Conservation (phyloP, 164 flowering plant species). For the Vitis labrusca region DNA sequence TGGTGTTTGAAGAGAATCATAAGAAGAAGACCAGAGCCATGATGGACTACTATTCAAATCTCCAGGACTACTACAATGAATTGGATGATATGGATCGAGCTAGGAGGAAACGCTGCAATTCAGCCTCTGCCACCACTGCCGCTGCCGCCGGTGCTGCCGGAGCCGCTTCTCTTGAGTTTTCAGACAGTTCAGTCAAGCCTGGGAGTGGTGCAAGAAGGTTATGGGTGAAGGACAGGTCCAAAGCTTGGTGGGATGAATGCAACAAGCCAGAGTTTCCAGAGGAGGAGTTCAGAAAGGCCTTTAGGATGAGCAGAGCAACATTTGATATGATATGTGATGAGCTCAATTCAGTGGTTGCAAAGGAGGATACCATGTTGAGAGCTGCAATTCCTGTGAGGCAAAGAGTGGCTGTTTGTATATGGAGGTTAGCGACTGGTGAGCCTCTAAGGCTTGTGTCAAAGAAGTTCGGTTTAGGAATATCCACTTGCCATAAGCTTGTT, state of each 20-base stretch:
- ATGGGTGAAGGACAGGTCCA: slow-evolving; percentile 51
- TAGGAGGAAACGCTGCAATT: slow-evolving; percentile 20
- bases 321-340: slow-evolving; percentile 54
- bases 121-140: slow-evolving; percentile 19
- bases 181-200: background rate
- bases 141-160: slow-evolving; percentile 5
- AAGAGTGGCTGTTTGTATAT: slow-evolving; percentile 67
- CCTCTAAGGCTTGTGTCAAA: slow-evolving; percentile 61
- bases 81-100: slow-evolving; percentile 18
- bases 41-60: slow-evolving; percentile 27
- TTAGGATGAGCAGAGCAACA: slow-evolving; percentile 46
- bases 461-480: slow-evolving; percentile 60
- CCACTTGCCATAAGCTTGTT: slow-evolving; percentile 60
- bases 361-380: slow-evolving; percentile 55
- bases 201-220: slow-evolving; percentile 18
- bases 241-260: slow-evolving; percentile 58
- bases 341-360: slow-evolving; percentile 41
- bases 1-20: slow-evolving; percentile 17
- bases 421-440: slow-evolving; percentile 72
- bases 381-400: slow-evolving; percentile 62
- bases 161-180: background rate
- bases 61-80: slow-evolving; percentile 25
- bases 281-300: slow-evolving; percentile 46
- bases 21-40: slow-evolving; percentile 26
- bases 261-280: slow-evolving; percentile 49